A percentile compares a stretch with the other conserved stretches of the same genome.
phyloP scores from a whole-genome alignment of 2,329 filamentous ascomycete species.

The Alternaria atra region DNA sequence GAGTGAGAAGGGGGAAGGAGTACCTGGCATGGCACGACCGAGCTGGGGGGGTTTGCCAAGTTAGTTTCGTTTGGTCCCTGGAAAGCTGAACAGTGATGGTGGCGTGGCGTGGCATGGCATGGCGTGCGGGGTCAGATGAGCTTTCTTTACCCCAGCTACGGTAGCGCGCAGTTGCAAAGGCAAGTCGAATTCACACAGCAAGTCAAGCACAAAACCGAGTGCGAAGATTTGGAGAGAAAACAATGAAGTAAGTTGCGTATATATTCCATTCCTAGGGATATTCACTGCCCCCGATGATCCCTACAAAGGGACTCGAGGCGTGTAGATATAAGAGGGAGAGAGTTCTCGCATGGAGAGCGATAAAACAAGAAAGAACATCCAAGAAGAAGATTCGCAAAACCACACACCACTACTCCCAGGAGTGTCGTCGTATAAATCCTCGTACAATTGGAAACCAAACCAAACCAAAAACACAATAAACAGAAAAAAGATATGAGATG shows the following conservation, averaged over 20 bases:
- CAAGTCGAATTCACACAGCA: background rate
- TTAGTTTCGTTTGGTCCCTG: background rate
- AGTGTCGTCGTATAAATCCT: slow-evolving; percentile 38
- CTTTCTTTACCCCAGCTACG: no score
- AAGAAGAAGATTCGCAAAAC: slow-evolving; percentile 40
- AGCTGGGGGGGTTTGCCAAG: background rate
- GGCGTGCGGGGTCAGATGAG: background rate
- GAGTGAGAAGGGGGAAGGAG: background rate
- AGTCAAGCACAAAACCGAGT: no score
- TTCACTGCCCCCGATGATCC: slow-evolving; percentile 45
- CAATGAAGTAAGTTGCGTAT: slow-evolving; percentile 32
- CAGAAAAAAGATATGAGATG: slow-evolving; percentile 7
- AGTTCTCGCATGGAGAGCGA: slow-evolving; percentile 20
- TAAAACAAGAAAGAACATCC: slow-evolving; percentile 33
- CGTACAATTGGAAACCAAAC: slow-evolving; percentile 43
- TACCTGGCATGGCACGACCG: background rate
- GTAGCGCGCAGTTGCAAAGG: no score
- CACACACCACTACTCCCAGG: slow-evolving; percentile 20
- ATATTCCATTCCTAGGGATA: slow-evolving; percentile 43
- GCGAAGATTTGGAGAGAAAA: no score
- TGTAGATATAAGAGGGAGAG: slow-evolving; percentile 44
- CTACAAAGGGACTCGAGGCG: slow-evolving; percentile 32
- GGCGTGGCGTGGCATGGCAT: background rate
- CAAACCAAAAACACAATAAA: slow-evolving; percentile 2
- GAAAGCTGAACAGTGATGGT: background rate